phyloP scores from a whole-genome alignment of 306 rosid genomes.

The Astragalus membranaceus region DNA sequence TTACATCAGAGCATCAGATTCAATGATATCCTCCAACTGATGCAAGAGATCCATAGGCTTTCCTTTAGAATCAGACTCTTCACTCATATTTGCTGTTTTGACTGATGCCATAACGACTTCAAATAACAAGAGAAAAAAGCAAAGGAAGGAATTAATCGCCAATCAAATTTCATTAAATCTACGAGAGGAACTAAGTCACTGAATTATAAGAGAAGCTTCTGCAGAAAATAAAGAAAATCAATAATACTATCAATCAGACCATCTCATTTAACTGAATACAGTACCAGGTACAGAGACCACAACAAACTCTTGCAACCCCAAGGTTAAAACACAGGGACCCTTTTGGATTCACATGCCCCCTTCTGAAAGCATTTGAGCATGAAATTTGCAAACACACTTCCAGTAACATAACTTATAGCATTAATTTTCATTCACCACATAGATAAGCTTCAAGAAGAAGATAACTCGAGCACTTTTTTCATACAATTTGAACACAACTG shows the following conservation, averaged over 20 bases:
- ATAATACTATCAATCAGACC: not conserved
- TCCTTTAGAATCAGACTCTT: conserved; percentile 21
- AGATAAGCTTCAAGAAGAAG: no score
- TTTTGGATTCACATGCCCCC: not conserved
- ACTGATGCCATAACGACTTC: not conserved
- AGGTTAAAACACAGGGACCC: not conserved
- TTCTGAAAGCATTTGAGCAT: no score
- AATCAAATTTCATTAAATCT: not conserved
- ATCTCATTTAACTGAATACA: not conserved
- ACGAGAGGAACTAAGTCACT: not conserved
- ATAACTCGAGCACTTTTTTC: no score
- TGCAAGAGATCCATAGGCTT: conserved; percentile 37
- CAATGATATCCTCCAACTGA: conserved; percentile 59
- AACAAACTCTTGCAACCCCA: not conserved
- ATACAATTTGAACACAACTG: no score
- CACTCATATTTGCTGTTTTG: conserved; percentile 25
- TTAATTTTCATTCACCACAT: no score
- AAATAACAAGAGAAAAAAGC: not conserved
- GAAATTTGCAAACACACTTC: no score
- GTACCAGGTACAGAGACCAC: not conserved
- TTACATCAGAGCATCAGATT: conserved; percentile 70
- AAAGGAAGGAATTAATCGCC: not conserved
- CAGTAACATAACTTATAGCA: no score
- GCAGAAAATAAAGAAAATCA: not conserved
- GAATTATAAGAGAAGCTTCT: not conserved